These are phyloP conservation scores for Peniophora sp. DNA, from an alignment of 1,284 basidiomycete species.

Conservation along the genomic window DNA sequence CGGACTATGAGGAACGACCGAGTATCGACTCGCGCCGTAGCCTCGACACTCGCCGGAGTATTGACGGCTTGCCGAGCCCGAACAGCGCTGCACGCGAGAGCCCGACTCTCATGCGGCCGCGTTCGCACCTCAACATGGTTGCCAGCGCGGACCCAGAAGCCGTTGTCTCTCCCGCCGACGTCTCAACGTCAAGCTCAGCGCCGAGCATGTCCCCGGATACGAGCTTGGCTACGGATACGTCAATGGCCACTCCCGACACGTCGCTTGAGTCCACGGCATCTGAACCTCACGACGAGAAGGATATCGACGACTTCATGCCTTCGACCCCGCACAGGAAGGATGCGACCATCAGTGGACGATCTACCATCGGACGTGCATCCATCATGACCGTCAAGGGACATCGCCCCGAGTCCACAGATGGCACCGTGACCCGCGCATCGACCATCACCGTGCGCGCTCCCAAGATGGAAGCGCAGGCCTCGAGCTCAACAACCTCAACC, in stretches of 20 bases:
- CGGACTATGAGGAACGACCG: slow-evolving; percentile 23
- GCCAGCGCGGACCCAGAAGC: no score
- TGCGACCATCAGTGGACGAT: neutral
- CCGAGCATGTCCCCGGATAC: neutral
- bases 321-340: neutral
- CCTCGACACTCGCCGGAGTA: no score
- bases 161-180: no score
- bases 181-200: neutral
- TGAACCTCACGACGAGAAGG: neutral
- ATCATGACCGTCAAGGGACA: no score
- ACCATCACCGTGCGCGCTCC: neutral
- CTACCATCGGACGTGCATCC: no score
- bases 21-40: slow-evolving; percentile 7
- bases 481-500: neutral
- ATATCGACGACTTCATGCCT: neutral
- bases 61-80: no score
- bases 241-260: neutral
- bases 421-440: neutral
- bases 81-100: neutral
- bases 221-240: neutral
- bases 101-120: neutral
- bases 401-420: slow-evolving; percentile 1
- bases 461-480: neutral
- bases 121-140: neutral
- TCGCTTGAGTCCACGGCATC: neutral